These are phyloP conservation scores for Mollisia scopiformis DNA, from an alignment of 2,329 filamentous ascomycete genomes.

Conservation along the genomic window DNA sequence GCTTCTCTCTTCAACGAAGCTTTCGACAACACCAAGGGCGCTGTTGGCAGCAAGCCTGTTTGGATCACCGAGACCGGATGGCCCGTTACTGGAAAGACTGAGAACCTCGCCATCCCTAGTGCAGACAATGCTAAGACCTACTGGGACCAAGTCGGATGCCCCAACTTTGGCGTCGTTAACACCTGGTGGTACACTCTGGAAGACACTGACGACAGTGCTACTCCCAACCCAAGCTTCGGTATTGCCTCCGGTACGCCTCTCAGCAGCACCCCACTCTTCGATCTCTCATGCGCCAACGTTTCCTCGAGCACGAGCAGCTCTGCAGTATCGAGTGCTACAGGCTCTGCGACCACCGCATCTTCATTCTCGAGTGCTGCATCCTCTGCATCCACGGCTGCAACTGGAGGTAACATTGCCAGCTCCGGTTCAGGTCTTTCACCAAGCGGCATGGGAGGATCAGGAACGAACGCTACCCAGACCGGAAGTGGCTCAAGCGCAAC, in stretches of 20 bases:
- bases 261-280: slow-evolving; percentile 59
- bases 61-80: slow-evolving; percentile 92
- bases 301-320: slow-evolving; percentile 23
- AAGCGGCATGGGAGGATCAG: slow-evolving; percentile 15
- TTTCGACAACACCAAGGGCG: slow-evolving; percentile 59
- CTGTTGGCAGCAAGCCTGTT: slow-evolving; percentile 68
- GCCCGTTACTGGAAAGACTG: slow-evolving; percentile 70
- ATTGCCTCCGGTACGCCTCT: slow-evolving; percentile 58
- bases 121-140: slow-evolving; percentile 73
- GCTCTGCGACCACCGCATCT: not conserved
- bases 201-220: slow-evolving; percentile 59
- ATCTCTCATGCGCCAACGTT: slow-evolving; percentile 59
- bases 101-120: slow-evolving; percentile 65
- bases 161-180: slow-evolving; percentile 64
- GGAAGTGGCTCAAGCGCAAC: slow-evolving; percentile 16
- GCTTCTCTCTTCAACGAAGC: slow-evolving; percentile 71
- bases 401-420: slow-evolving; percentile 15
- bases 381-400: slow-evolving; percentile 13
- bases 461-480: slow-evolving; percentile 8
- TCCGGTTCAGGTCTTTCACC: slow-evolving; percentile 27
- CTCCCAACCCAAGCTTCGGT: slow-evolving; percentile 71
- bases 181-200: slow-evolving; percentile 81
- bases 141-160: slow-evolving; percentile 80
- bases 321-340: slow-evolving; percentile 18
- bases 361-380: slow-evolving; percentile 15